Evolutionary conservation across 2,329 filamentous ascomycete genomes (phyloP), one percentile per base, ranked within the genome.

Genomic region (Pseudogymnoascus sp.): DNA sequence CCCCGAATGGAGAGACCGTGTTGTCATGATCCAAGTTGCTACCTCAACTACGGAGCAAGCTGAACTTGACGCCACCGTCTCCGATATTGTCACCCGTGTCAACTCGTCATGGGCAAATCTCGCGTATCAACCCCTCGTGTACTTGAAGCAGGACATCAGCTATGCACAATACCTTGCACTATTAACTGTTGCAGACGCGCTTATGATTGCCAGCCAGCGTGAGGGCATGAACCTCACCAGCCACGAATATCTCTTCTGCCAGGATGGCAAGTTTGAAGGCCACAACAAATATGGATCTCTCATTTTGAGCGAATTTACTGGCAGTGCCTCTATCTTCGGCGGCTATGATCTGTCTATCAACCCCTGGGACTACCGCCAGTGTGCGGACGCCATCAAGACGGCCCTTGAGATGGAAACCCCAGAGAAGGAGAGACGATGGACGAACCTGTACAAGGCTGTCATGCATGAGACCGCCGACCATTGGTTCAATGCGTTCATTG

Each of bases 221-320:
- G 93, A 97, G 74, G 93, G 93, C 66, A 97, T 97, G 94, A 97
- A 97, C 72, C 77, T 97, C 62, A 97, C 93, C 0, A 92, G 90
- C 5, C 94, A 97, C 72, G 93, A 97, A 73, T 97, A 92, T 71
- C 83, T 97, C 35, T 90, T 91, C 68, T 97, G 92, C 71, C 93
- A 97, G 72, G 93, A 97, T 70, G 92, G 92, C 41, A 84, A 83
- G 67, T 80, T 82, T 60, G 77, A 84, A 65, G 79, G 81, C 2
- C 78, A 86, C 63, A 92, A 92, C 77, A 92, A 91, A 75, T 86
- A 94, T 70, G 91, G 91, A 2, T 92, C 92, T 1, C 80, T 97
- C 45, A 96, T 97, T 67, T 79, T 97, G 61, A 96, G 91, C 66
- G 93, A 97, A 73, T 97, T 97, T 72, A 96, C 93, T 1, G 94